Conservation (phyloP, 345 rosid species). For the Reutealis trisperma region DNA sequence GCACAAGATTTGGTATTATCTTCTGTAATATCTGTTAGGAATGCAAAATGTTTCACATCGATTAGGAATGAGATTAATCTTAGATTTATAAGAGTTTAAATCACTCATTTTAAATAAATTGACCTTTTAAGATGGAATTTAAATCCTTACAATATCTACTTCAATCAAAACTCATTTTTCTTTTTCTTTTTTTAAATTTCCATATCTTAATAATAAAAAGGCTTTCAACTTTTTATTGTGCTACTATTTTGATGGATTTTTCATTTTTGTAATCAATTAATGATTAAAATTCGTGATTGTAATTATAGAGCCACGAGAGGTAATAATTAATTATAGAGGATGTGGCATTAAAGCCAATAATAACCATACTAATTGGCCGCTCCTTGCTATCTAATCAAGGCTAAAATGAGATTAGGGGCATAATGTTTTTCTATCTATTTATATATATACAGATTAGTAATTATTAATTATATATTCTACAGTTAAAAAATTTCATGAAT, state of each 20-base stretch:
- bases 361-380: not conserved
- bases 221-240: not conserved
- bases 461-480: not conserved
- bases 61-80: no score
- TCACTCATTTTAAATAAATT: no score
- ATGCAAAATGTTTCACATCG: no score
- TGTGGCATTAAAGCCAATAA: constrained; percentile 7
- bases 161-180: not conserved
- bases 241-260: no score
- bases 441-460: no score
- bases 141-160: not conserved
- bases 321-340: constrained; percentile 10
- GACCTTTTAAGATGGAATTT: no score
- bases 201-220: not conserved
- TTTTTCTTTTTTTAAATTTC: not conserved
- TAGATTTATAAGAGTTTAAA: no score
- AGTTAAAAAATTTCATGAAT: no score
- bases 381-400: not conserved
- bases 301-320: constrained; percentile 12
- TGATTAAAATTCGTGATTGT: constrained; percentile 9
- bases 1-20: constrained; percentile 28
- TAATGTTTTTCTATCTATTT: not conserved
- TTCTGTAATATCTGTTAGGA: not conserved
- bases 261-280: not conserved
- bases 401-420: not conserved